These are phyloP conservation scores for Dimocarpus longan DNA, from an alignment of 345 rosid genomes.

Conservation along the genomic window DNA sequence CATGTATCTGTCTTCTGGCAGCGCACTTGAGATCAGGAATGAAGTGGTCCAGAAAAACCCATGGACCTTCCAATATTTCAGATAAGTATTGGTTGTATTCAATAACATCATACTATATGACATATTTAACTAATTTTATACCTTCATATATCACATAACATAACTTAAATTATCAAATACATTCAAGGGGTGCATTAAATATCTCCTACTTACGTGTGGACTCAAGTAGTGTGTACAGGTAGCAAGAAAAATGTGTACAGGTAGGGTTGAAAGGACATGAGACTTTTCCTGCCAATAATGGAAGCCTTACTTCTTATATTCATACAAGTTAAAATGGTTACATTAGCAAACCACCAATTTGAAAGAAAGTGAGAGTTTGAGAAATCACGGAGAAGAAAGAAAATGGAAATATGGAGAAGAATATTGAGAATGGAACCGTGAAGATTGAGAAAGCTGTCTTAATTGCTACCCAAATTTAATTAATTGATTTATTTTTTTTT, in stretches of 20 bases:
- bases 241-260: not conserved
- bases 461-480: too few species aligned
- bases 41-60: not conserved
- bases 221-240: not conserved
- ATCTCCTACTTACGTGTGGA: not conserved
- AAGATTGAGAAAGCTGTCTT: not conserved
- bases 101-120: too few species aligned
- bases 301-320: not conserved
- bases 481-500: too few species aligned
- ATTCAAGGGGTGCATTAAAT: not conserved
- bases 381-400: constrained; percentile 5
- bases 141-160: too few species aligned
- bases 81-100: not conserved
- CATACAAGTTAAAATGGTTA: not conserved
- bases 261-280: not conserved
- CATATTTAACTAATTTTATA: too few species aligned
- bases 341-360: not conserved
- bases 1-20: too few species aligned
- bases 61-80: not conserved
- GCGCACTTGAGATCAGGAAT: constrained; percentile 5
- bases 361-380: not conserved
- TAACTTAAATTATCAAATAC: too few species aligned
- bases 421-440: not conserved
- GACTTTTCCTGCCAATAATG: not conserved
- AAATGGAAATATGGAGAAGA: not conserved